A percentile compares a stretch with the other conserved stretches of the same genome.
These are phyloP conservation scores for Grosmannia huntii DNA, from an alignment of 2,329 filamentous ascomycete species.

Conservation along the genomic window DNA sequence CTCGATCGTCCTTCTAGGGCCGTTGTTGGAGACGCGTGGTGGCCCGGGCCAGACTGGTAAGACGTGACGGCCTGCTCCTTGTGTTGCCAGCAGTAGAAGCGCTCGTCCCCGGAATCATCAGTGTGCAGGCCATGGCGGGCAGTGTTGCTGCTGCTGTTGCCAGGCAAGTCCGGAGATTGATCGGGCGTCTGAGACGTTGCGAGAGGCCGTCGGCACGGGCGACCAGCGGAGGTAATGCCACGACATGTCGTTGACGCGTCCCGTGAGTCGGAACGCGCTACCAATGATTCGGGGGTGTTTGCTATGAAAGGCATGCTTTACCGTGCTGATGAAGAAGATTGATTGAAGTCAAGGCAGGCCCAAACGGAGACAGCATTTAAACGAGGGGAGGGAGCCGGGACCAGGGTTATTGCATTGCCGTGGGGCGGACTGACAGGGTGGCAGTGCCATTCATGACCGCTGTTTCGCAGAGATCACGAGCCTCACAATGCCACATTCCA, in stretches of 20 bases:
- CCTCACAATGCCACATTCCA: neutral
- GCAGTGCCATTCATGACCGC: neutral
- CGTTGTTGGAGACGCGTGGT: conserved; percentile 29
- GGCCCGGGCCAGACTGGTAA: conserved; percentile 31
- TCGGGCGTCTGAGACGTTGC: conserved; percentile 26
- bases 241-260: conserved; percentile 75
- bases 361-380: too few relatives aligned
- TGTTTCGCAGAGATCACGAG: neutral
- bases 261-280: conserved; percentile 72
- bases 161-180: neutral
- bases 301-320: conserved; percentile 48
- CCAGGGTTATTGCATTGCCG: too few relatives aligned
- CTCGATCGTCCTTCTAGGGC: conserved; percentile 57
- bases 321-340: neutral
- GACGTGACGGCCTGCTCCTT: conserved; percentile 62
- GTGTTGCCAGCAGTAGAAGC: conserved; percentile 90
- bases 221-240: conserved; percentile 72
- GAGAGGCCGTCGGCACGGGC: conserved; percentile 66
- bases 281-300: conserved; percentile 67
- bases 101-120: conserved; percentile 41
- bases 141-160: neutral
- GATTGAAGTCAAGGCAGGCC: too few relatives aligned
- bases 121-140: conserved; percentile 22
- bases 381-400: neutral
- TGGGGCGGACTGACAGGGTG: neutral